Evolutionary conservation across 768 basidiomycete genomes (phyloP).

Genomic region (Obba rivulosa): DNA sequence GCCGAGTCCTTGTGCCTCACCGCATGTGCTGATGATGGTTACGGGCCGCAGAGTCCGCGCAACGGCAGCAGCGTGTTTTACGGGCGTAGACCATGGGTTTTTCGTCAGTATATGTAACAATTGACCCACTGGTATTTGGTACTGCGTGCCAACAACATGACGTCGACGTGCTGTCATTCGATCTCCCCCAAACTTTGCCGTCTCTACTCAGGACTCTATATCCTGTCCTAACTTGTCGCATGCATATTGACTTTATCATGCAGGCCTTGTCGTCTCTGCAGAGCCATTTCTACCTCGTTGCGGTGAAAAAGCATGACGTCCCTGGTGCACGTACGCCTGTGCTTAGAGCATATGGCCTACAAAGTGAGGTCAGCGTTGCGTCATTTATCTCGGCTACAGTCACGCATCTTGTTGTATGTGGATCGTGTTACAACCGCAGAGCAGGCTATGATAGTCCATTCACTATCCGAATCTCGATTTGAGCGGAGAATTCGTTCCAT

Average conservation of each 20-base stretch:
- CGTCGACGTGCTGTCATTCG: constrained; percentile 85
- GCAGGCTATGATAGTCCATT: constrained; percentile 80
- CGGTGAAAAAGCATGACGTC: constrained; percentile 80
- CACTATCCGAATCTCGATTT: constrained; percentile 53
- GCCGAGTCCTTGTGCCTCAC: no score
- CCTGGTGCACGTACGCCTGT: constrained; percentile 60
- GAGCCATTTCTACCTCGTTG: constrained; percentile 88
- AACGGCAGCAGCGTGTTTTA: no score
- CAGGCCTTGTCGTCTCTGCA: constrained; percentile 62
- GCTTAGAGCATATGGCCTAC: constrained; percentile 43
- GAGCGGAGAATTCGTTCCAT: neutral
- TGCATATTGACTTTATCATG: constrained; percentile 18
- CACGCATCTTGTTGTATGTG: constrained; percentile 27
- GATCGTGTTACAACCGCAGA: constrained; percentile 71
- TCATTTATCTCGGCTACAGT: neutral
- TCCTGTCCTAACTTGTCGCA: neutral
- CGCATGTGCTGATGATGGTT: no score
- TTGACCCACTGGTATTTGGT: no score
- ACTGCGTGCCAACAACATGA: constrained; percentile 47
- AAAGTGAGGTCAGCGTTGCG: constrained; percentile 50
- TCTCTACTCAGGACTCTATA: constrained; percentile 47
- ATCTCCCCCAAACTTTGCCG: constrained; percentile 92
- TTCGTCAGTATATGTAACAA: no score
- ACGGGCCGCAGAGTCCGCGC: no score
- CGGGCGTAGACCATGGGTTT: no score